Percentiles rank a stretch among this genome's conserved stretches.
phyloP scores from a whole-genome alignment of 805 yeast species.

The Torulaspora franciscae region DNA sequence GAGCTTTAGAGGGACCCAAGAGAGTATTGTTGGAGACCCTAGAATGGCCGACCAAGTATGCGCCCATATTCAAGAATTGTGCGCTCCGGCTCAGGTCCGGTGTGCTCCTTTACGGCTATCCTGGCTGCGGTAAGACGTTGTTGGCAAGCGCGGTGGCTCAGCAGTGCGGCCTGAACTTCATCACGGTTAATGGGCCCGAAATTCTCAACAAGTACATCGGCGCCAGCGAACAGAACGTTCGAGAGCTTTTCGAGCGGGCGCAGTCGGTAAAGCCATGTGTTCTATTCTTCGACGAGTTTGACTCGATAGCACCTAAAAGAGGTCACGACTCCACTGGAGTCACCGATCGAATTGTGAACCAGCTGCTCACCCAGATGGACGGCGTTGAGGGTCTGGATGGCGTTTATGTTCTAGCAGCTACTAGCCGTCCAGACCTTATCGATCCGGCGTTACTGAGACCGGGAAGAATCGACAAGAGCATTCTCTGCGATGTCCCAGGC shows the following conservation, averaged over 20 bases:
- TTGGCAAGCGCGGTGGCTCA: slow-evolving; percentile 91
- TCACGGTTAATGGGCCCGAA: slow-evolving; percentile 93
- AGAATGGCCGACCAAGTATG: slow-evolving; percentile 96
- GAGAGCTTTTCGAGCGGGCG: slow-evolving; percentile 91
- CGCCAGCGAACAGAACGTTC: slow-evolving; percentile 90
- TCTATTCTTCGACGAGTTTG: slow-evolving; percentile 90
- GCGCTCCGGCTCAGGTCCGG: slow-evolving; percentile 89
- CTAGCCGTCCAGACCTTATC: slow-evolving; percentile 90
- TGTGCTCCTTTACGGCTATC: slow-evolving; percentile 85
- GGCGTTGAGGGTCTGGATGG: slow-evolving; percentile 98
- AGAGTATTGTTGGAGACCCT: slow-evolving; percentile 73
- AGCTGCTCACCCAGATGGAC: slow-evolving; percentile 95
- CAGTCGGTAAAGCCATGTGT: slow-evolving; percentile 93
- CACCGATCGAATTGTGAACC: slow-evolving; percentile 95
- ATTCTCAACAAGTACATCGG: slow-evolving; percentile 93
- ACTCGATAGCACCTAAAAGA: slow-evolving; percentile 95
- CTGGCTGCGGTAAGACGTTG: slow-evolving; percentile 95
- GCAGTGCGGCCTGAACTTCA: slow-evolving; percentile 89
- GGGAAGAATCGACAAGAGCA: slow-evolving; percentile 89
- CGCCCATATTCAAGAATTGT: slow-evolving; percentile 87
- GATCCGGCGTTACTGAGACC: slow-evolving; percentile 94
- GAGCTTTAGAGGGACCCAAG: slow-evolving; percentile 79
- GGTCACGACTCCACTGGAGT: slow-evolving; percentile 98
- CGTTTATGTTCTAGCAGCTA: slow-evolving; percentile 93
- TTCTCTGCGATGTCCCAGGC: slow-evolving; percentile 83